Evolutionary conservation across 768 basidiomycete species (phyloP).

Genomic region (Coprinopsis sp.): DNA sequence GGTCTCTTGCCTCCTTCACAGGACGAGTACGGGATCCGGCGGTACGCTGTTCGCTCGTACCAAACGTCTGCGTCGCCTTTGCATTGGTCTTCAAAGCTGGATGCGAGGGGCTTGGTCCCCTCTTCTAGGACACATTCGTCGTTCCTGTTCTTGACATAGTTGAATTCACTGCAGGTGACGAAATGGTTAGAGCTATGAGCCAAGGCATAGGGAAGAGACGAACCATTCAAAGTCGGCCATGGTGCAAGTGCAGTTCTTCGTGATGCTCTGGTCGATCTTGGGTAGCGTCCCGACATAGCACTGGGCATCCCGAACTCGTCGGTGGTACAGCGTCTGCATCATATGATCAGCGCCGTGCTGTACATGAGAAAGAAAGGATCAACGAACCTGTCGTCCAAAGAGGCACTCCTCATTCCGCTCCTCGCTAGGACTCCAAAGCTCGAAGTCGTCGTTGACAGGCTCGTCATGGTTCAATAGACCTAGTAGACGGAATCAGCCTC

Average conservation of each 20-base stretch:
- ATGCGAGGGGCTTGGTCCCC: conserved; percentile 57
- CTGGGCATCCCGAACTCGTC: conserved; percentile 70
- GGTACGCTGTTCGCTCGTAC: conserved; percentile 92
- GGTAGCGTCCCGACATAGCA: conserved; percentile 77
- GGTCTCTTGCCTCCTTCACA: conserved; percentile 79
- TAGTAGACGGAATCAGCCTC: conserved; percentile 24
- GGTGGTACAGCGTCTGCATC: conserved; percentile 81
- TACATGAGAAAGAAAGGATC: neutral
- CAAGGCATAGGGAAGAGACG: conserved; percentile 19
- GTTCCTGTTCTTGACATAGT: conserved; percentile 62
- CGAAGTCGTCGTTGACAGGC: conserved; percentile 87
- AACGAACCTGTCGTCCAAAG: conserved; percentile 80
- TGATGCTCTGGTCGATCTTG: conserved; percentile 48
- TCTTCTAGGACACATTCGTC: conserved; percentile 76
- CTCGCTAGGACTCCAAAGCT: conserved; percentile 94
- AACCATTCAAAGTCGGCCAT: conserved; percentile 91
- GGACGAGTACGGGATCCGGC: conserved; percentile 83
- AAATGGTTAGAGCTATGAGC: neutral
- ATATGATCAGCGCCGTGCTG: conserved; percentile 2
- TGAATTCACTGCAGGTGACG: conserved; percentile 75
- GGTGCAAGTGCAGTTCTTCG: conserved; percentile 70
- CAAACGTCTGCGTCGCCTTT: conserved; percentile 66
- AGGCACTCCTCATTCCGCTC: conserved; percentile 83
- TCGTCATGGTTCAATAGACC: conserved; percentile 67
- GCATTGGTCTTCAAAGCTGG: conserved; percentile 67